A percentile compares a stretch with the other conserved stretches of the same genome.
Evolutionary conservation across 768 basidiomycete genomes (phyloP).

Genomic region (Tylopilus sp.): DNA sequence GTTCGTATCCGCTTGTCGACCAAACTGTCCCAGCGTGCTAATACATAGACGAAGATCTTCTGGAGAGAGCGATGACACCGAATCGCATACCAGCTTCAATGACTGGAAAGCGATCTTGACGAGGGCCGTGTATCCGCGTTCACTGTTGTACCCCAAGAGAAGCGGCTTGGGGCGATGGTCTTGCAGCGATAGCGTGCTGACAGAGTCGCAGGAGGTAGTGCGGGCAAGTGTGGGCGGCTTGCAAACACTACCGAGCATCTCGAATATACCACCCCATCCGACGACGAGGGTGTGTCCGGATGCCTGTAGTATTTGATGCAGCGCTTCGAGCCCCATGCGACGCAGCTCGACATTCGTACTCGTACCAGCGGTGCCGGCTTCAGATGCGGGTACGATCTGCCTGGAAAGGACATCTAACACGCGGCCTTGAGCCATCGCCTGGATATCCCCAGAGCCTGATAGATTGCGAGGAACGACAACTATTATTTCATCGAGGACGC

Average conservation of each 20-base stretch:
- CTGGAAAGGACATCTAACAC: constrained; percentile 82
- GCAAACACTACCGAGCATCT: constrained; percentile 89
- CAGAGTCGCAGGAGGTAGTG: constrained; percentile 40
- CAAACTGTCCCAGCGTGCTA: constrained; percentile 86
- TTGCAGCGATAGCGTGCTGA: constrained; percentile 40
- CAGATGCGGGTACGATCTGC: constrained; percentile 57
- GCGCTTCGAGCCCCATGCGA: constrained; percentile 82
- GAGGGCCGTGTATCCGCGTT: constrained; percentile 69
- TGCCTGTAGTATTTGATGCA: constrained; percentile 87
- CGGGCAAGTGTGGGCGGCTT: constrained; percentile 42
- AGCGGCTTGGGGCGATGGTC: constrained; percentile 40
- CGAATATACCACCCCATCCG: constrained; percentile 93
- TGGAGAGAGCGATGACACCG: constrained; percentile 74
- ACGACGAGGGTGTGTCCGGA: constrained; percentile 89
- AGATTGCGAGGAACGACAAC: constrained; percentile 72
- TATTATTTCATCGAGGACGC: constrained; percentile 81
- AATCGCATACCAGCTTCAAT: constrained; percentile 91
- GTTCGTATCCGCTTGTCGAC: constrained; percentile 91
- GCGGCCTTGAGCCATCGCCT: constrained; percentile 70
- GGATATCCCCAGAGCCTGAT: constrained; percentile 54
- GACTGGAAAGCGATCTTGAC: constrained; percentile 95
- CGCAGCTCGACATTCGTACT: constrained; percentile 70
- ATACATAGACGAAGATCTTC: constrained; percentile 87
- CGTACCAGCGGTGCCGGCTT: constrained; percentile 41
- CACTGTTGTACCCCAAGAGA: constrained; percentile 54